Percentiles rank a stretch among this genome's conserved stretches.
phyloP scores from a whole-genome alignment of 2,329 filamentous ascomycete species.

The Phoma herbarum region DNA sequence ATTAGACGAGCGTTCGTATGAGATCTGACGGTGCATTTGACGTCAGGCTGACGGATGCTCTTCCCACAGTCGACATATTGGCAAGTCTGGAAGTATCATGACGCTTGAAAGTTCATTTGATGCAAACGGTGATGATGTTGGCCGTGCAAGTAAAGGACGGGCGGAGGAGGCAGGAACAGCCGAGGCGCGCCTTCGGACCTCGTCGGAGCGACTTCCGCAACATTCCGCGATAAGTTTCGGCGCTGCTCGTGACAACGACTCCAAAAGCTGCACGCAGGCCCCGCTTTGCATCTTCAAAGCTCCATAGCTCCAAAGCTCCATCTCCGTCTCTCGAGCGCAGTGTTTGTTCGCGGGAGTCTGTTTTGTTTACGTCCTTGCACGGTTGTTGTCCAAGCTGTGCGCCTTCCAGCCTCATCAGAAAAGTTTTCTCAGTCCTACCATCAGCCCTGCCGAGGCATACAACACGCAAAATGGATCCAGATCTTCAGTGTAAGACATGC shows the following conservation, averaged over 20 bases:
- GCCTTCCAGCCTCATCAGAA: slow-evolving; percentile 6
- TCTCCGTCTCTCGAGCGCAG: slow-evolving; percentile 2
- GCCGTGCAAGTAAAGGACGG: slow-evolving; percentile 3
- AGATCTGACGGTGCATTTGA: no score
- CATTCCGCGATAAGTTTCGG: slow-evolving; percentile 21
- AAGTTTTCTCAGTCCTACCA: slow-evolving; percentile 14
- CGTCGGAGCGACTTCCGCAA: slow-evolving; percentile 15
- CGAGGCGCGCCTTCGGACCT: slow-evolving; percentile 18
- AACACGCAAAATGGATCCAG: slow-evolving; percentile 31
- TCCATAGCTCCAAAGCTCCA: slow-evolving; percentile 5
- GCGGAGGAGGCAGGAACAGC: slow-evolving; percentile 9
- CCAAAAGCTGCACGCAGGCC: slow-evolving; percentile 14
- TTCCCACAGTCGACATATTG: background rate
- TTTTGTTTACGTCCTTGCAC: background rate
- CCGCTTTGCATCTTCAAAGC: slow-evolving; percentile 14
- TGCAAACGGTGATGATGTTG: background rate
- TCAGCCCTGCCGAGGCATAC: slow-evolving; percentile 3
- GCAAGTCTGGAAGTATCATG: background rate
- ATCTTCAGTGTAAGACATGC: slow-evolving; percentile 22
- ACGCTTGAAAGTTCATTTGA: background rate
- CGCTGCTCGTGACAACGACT: slow-evolving; percentile 16
- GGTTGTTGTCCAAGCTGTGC: slow-evolving; percentile 2
- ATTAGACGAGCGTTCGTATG: no score
- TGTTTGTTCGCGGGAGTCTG: background rate
- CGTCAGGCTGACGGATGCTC: background rate